A percentile compares a stretch with the other conserved stretches of the same genome.
These are phyloP conservation scores for Xylaria telfairii DNA, from an alignment of 495 filamentous ascomycete genomes.

Conservation along the genomic window DNA sequence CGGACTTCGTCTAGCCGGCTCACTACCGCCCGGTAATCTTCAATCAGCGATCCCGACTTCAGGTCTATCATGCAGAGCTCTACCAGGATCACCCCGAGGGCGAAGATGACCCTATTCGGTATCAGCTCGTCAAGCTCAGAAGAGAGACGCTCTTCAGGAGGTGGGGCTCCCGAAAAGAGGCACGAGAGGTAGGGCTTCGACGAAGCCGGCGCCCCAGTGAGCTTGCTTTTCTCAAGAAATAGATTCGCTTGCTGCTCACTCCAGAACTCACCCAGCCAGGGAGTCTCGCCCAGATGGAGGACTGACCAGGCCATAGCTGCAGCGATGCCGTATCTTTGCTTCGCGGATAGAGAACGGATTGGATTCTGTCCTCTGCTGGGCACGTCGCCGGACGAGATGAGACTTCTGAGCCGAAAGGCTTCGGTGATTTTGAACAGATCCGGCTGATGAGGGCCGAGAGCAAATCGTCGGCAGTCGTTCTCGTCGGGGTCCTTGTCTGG, in stretches of 20 bases:
- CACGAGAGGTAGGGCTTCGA: neutral
- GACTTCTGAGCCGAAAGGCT: neutral
- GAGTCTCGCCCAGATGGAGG: conserved; percentile 4
- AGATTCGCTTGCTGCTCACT: conserved; percentile 2
- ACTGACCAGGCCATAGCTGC: conserved; percentile 7
- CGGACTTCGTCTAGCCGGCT: neutral
- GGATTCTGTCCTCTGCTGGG: neutral
- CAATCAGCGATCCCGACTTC: neutral
- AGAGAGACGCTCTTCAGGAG: neutral
- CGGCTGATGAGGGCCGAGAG: neutral
- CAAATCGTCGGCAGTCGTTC: neutral
- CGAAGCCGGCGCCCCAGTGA: neutral
- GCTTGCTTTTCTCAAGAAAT: neutral
- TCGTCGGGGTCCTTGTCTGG: neutral
- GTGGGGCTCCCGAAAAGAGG: neutral
- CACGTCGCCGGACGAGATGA: neutral
- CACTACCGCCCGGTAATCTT: neutral
- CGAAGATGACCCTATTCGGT: conserved; percentile 5
- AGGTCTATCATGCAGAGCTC: neutral
- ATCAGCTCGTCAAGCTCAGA: neutral
- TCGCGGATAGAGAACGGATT: conserved; percentile 4
- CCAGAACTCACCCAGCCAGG: conserved; percentile 4
- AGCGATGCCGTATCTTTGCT: conserved; percentile 13
- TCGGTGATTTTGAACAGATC: neutral
- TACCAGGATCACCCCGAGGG: neutral